Evolutionary conservation across 305 asterid genomes (phyloP), one percentile per base, ranked within the genome.

Genomic region (Solanum hybrid): DNA sequence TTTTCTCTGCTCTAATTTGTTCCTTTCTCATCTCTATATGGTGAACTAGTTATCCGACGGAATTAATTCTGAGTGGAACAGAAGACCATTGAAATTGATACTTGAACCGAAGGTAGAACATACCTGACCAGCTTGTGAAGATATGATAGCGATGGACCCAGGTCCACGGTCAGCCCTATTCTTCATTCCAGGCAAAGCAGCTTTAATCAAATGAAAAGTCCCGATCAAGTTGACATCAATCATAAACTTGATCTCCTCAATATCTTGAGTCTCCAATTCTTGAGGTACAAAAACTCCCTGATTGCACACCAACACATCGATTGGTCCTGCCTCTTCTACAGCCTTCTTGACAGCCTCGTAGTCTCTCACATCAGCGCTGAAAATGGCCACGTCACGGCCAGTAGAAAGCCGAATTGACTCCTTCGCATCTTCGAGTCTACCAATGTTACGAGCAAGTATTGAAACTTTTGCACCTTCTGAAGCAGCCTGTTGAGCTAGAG

Each of bases 71-170:
- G 20, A 42, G 61, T 42, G 61, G 61, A 42, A 42, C 14, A 13
- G 18, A 37, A 39, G 69, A 29, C 3, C 29, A 46, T 83, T 11
- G 4, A 46, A 83, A 29, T 29, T 83, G 74, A 83, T 2, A 83
- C 11, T 51, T 29, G 20, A 84, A 84, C 5, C 1, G 22, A 1
- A 61, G 5, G 20, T 22, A 9, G 2, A 69, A 29, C 31, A 90
- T 91, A 97, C 98, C 98, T 97, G 99, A 77, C 99, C 99, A 6
- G 98, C 99, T 93, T 97, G 99, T 20, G 99, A 97, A n/a, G 99
- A 97, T 96, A 97, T 94, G 85, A 97, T 91, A 10, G 98, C 96
- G 29, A 97, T 95, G 3, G 98, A 97, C 14, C 93, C 96, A 8
- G 99, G 98, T 11, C 96, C 98, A n/a, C 94, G 79, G 75, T 86